A percentile compares a stretch with the other conserved stretches of the same genome.
Conservation (phyloP, 2,329 filamentous ascomycete species). For the Pseudogymnoascus sp. region DNA sequence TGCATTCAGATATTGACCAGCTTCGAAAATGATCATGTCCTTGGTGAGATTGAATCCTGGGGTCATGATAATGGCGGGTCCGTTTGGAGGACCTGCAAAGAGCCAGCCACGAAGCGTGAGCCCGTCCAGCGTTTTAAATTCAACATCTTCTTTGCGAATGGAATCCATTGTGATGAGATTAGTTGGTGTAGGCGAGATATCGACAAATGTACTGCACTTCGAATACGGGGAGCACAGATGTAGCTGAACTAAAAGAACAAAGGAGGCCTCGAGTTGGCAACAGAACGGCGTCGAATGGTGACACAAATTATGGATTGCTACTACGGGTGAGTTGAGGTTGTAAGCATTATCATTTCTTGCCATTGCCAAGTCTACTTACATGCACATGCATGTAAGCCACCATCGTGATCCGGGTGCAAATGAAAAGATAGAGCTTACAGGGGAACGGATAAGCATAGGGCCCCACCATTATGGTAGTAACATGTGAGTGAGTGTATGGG, state of each 20-base stretch:
- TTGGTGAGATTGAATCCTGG: conserved; percentile 20
- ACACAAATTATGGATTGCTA: neutral
- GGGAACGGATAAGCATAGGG: neutral
- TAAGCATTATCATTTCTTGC: neutral
- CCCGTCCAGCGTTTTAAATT: conserved; percentile 37
- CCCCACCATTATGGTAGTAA: neutral
- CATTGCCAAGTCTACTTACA: neutral
- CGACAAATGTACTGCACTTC: neutral
- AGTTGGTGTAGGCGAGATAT: neutral
- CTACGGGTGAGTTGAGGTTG: neutral
- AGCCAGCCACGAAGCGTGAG: conserved; percentile 34
- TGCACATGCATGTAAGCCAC: neutral
- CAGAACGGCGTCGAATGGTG: neutral
- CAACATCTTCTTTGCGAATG: conserved; percentile 25
- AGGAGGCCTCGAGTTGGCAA: neutral
- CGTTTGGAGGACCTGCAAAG: conserved; percentile 26
- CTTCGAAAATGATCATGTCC: conserved; percentile 12
- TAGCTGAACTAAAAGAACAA: neutral
- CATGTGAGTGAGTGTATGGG: neutral
- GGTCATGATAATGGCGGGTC: conserved; percentile 22
- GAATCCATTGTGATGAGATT: neutral
- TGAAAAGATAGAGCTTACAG: neutral
- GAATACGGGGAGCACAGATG: neutral
- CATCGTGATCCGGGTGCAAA: neutral
- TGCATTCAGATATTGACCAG: neutral